Evolutionary conservation across 2,329 filamentous ascomycete genomes (phyloP).

Genomic region (Pyricularia pennisetigena): DNA sequence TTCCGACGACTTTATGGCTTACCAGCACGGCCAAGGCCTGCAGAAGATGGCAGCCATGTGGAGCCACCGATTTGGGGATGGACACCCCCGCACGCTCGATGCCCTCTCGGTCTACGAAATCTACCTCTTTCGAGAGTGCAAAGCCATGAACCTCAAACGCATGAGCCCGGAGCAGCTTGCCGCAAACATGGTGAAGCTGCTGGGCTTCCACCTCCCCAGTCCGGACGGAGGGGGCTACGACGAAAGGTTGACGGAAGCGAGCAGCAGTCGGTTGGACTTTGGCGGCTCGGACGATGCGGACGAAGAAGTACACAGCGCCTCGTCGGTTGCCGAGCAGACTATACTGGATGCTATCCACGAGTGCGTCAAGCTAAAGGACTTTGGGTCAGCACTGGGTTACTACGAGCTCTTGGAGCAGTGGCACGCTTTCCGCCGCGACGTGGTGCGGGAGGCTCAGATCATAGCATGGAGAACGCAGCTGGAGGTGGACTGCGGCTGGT

Average conservation of each 20-base stretch:
- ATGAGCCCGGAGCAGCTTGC: neutral
- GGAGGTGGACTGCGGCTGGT: neutral
- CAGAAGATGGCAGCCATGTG: neutral
- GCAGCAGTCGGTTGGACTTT: neutral
- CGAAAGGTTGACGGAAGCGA: neutral
- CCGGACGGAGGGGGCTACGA: neutral
- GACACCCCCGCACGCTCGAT: neutral
- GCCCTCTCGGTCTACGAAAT: neutral
- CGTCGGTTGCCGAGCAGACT: neutral
- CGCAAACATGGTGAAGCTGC: neutral
- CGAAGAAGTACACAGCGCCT: neutral
- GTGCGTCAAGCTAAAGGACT: neutral
- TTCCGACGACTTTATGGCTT: neutral
- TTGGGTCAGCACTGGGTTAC: neutral
- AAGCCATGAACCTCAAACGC: neutral
- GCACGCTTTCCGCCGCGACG: neutral
- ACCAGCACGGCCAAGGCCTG: neutral
- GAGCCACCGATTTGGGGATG: neutral
- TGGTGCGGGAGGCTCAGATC: neutral
- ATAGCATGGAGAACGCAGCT: neutral
- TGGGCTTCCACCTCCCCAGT: neutral
- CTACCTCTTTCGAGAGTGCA: neutral
- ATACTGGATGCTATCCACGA: neutral
- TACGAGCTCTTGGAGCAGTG: neutral
- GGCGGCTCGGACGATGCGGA: neutral